Conservation (phyloP, 805 yeast species). For the Candida methanosorbosa region DNA sequence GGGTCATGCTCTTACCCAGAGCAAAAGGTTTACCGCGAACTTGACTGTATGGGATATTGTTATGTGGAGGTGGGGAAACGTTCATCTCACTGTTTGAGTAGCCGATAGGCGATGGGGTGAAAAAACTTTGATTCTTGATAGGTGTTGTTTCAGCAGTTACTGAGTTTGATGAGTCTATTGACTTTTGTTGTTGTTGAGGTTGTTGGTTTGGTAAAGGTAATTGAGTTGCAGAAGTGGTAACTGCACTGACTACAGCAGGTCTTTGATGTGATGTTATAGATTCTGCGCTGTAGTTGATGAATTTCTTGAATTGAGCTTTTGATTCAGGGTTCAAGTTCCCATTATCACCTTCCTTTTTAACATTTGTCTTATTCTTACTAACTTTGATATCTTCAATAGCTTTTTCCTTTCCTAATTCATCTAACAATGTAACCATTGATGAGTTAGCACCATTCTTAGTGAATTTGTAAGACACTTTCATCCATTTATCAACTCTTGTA, state of each 20-base stretch:
- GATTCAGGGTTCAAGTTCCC: constrained; percentile 18
- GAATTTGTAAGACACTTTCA: constrained; percentile 27
- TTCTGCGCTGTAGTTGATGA: constrained; percentile 18
- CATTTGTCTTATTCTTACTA: constrained; percentile 3
- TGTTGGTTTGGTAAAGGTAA: no score
- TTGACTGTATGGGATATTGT: no score
- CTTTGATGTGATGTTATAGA: no score
- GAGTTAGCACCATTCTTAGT: constrained; percentile 43
- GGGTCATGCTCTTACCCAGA: no score
- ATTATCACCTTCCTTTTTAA: constrained; percentile 18
- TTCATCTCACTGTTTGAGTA: constrained; percentile 12
- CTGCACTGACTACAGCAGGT: no score
- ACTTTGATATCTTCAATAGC: constrained; percentile 27
- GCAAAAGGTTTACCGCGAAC: no score
- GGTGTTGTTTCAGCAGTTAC: background rate
- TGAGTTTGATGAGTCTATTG: background rate
- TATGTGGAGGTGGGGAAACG: constrained; percentile 8
- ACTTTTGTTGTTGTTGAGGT: background rate
- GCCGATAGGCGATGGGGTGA: constrained; percentile 23
- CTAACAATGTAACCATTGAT: constrained; percentile 43
- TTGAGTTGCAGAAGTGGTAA: no score
- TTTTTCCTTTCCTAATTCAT: constrained; percentile 45
- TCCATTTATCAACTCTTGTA: constrained; percentile 29
- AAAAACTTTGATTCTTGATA: background rate
- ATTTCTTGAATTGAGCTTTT: constrained; percentile 19